phyloP scores from a whole-genome alignment of 352 stramenopile species.

The Phytopythium chamaehyphon region DNA sequence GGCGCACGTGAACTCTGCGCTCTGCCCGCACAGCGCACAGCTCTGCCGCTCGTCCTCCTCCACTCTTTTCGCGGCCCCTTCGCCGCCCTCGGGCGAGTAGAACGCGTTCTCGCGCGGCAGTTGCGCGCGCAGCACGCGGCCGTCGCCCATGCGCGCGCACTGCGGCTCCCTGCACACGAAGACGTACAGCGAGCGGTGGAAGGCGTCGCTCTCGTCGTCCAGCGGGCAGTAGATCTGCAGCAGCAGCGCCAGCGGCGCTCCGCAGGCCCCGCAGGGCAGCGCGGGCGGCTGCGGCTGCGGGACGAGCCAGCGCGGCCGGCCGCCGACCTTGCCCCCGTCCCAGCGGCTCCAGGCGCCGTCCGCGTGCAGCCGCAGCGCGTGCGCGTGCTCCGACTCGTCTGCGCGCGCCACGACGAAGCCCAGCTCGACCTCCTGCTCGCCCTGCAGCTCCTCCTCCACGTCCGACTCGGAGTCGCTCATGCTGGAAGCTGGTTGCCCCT shows the following conservation, averaged over 20 bases:
- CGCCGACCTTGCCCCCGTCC: slow-evolving; percentile 92
- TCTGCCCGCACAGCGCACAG: slow-evolving; percentile 64
- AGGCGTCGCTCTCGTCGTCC: slow-evolving; percentile 83
- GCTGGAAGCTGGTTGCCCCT: too few relatives aligned
- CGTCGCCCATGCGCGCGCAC: slow-evolving; percentile 57
- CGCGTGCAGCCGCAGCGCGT: slow-evolving; percentile 34
- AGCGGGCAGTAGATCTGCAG: slow-evolving; percentile 93
- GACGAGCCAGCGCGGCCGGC: slow-evolving; percentile 87
- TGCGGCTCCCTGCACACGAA: slow-evolving; percentile 82
- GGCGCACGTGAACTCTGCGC: slow-evolving; percentile 62
- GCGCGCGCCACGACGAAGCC: slow-evolving; percentile 60
- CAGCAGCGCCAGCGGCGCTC: slow-evolving; percentile 63
- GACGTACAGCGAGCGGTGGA: slow-evolving; percentile 92
- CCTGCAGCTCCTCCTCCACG: slow-evolving; percentile 26
- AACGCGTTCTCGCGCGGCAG: slow-evolving; percentile 88
- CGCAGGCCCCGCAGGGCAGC: slow-evolving; percentile 52
- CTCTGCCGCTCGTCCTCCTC: slow-evolving; percentile 17
- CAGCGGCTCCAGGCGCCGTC: slow-evolving; percentile 81
- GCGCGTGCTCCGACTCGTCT: slow-evolving; percentile 7
- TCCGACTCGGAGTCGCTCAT: slow-evolving; percentile 54
- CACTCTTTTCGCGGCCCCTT: slow-evolving; percentile 15
- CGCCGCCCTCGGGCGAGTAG: slow-evolving; percentile 66
- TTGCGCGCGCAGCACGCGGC: slow-evolving; percentile 82
- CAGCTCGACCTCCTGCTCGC: slow-evolving; percentile 56
- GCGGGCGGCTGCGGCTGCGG: slow-evolving; percentile 33